phyloP scores from a whole-genome alignment of 2,329 filamentous ascomycete species.

The Aspergillus vadensis region DNA sequence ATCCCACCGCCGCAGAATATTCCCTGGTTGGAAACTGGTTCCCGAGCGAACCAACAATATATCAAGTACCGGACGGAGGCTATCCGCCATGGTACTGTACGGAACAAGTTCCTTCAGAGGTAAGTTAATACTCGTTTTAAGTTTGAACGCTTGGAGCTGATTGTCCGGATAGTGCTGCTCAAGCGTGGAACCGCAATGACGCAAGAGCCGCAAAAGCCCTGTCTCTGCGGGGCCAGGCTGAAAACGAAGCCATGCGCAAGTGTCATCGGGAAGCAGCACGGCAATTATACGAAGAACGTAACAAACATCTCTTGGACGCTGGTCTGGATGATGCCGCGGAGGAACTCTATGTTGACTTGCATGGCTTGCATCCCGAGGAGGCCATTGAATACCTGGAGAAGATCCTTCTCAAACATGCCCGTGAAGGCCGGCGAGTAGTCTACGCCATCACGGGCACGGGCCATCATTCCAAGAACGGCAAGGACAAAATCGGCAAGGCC shows the following conservation, averaged over 20 bases:
- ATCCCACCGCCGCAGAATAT: constrained; percentile 89
- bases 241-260: constrained; percentile 96
- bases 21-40: constrained; percentile 93
- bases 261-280: constrained; percentile 91
- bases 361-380: constrained; percentile 98
- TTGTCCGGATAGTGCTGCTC: constrained; percentile 68
- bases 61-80: constrained; percentile 93
- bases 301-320: constrained; percentile 61
- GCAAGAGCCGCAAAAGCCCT: constrained; percentile 93
- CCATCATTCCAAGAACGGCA: constrained; percentile 97
- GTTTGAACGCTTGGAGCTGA: constrained; percentile 9
- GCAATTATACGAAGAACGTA: constrained; percentile 90
- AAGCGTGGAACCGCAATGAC: constrained; percentile 98
- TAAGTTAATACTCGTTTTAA: constrained; percentile 42
- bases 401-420: constrained; percentile 78
- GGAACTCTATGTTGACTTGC: constrained; percentile 92
- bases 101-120: constrained; percentile 97
- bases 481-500: constrained; percentile 96
- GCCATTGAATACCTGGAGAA: constrained; percentile 91
- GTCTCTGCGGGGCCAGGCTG: constrained; percentile 89
- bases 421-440: constrained; percentile 69
- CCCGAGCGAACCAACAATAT: constrained; percentile 88
- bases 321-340: constrained; percentile 51
- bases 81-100: constrained; percentile 92
- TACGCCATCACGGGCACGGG: constrained; percentile 97